A percentile compares a stretch with the other conserved stretches of the same genome.
phyloP scores from a whole-genome alignment of 768 basidiomycete species.

The Boletus coccyginus region DNA sequence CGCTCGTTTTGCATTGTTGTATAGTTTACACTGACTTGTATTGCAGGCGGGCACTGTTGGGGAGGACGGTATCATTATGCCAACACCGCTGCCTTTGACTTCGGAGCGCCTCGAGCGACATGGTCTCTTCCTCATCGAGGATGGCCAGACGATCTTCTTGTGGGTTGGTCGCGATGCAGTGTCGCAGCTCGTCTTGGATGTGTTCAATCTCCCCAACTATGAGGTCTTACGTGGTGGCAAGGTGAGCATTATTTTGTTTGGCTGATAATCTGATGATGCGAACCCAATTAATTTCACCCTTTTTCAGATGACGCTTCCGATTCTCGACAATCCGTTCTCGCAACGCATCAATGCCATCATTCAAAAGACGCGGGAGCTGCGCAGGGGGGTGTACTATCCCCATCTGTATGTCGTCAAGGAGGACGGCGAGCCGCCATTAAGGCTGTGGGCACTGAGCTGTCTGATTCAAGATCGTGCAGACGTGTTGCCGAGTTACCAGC shows the following conservation, averaged over 20 bases:
- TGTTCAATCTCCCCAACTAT: slow-evolving; percentile 87
- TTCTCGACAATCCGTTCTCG: slow-evolving; percentile 92
- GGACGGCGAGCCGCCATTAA: slow-evolving; percentile 92
- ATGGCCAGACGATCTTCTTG: slow-evolving; percentile 96
- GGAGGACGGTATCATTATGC: slow-evolving; percentile 85
- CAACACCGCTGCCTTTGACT: slow-evolving; percentile 83
- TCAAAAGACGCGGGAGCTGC: slow-evolving; percentile 92
- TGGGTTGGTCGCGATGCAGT: slow-evolving; percentile 99
- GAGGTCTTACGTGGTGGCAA: slow-evolving; percentile 92
- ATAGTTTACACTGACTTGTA: slow-evolving; percentile 2
- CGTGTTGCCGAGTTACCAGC: slow-evolving; percentile 92
- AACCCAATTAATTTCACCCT: background rate
- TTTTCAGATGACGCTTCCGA: slow-evolving; percentile 76
- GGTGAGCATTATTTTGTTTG: slow-evolving; percentile 38
- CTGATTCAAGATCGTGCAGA: slow-evolving; percentile 97
- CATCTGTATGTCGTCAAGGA: slow-evolving; percentile 97
- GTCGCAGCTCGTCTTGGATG: slow-evolving; percentile 91
- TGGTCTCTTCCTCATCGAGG: slow-evolving; percentile 95
- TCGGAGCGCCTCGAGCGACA: slow-evolving; percentile 95
- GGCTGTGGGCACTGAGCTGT: slow-evolving; percentile 92
- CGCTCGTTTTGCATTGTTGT: slow-evolving; percentile 11
- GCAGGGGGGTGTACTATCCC: slow-evolving; percentile 88
- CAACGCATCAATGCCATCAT: slow-evolving; percentile 92
- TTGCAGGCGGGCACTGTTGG: slow-evolving; percentile 84
- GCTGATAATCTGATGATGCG: background rate